phyloP scores from a whole-genome alignment of 1,284 basidiomycete species.

The Vanrija humicola region DNA sequence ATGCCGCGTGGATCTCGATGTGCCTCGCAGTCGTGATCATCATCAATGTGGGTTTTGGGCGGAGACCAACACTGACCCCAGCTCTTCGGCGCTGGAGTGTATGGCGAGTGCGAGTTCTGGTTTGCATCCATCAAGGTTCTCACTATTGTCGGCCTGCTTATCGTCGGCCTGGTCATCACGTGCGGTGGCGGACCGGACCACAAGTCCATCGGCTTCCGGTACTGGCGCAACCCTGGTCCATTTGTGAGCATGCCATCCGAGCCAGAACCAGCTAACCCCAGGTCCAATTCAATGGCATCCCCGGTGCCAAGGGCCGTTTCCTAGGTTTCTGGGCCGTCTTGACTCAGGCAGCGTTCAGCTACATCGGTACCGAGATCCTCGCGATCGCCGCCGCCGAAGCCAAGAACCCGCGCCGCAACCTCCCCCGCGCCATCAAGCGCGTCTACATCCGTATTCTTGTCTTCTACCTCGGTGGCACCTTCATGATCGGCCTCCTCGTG shows the following conservation, averaged over 20 bases:
- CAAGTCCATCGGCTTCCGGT: slow-evolving; percentile 48
- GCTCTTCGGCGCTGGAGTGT: slow-evolving; percentile 61
- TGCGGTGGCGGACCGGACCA: slow-evolving; percentile 52
- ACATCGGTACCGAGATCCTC: slow-evolving; percentile 35
- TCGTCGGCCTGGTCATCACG: slow-evolving; percentile 62
- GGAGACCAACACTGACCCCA: too few relatives aligned
- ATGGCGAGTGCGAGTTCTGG: slow-evolving; percentile 46
- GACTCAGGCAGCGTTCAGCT: slow-evolving; percentile 1
- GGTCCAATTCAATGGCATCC: slow-evolving; percentile 45
- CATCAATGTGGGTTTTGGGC: not conserved
- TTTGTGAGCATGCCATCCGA: slow-evolving; percentile 26
- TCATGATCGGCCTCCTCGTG: slow-evolving; percentile 29
- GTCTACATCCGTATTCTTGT: slow-evolving; percentile 29
- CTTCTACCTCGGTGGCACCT: slow-evolving; percentile 32
- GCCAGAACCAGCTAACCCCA: not conserved
- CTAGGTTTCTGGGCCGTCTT: slow-evolving; percentile 17
- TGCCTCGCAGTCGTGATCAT: slow-evolving; percentile 64
- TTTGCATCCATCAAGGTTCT: slow-evolving; percentile 69
- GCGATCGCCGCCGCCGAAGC: slow-evolving; percentile 50
- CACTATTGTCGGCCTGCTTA: slow-evolving; percentile 57
- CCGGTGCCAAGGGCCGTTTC: slow-evolving; percentile 50
- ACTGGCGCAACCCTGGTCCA: slow-evolving; percentile 51
- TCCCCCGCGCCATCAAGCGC: slow-evolving; percentile 33
- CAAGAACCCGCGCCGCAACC: slow-evolving; percentile 48
- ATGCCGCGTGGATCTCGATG: slow-evolving; percentile 69